Base-by-base conservation (phyloP, 192 early-diverging fungal genomes). In the Rhizophagus clarus region DNA sequence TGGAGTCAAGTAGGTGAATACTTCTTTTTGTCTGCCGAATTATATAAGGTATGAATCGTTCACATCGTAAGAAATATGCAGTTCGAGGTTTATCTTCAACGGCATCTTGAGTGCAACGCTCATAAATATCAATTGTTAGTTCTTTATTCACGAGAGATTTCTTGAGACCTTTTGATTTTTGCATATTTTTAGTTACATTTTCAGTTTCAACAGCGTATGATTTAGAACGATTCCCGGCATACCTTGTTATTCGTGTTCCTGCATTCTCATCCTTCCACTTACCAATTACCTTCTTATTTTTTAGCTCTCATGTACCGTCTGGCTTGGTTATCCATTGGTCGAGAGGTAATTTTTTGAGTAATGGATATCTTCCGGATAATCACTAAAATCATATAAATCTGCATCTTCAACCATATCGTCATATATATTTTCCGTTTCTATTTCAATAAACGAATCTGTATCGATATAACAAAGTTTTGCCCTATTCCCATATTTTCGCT, bases 1-100 rank as follows among this genome's bases (percentile, higher is more conserved):
- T 72, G n/a, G 70, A 40, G 37, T 72, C 70, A 40, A 72, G 29
- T 15, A 34, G 70, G 37, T 72, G 7, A 8, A 47, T 47, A 40
- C 70, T n/a, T 72, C 37, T 72, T 20, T 37, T 37, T 37, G 34
- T 37, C 34, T 37, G 34, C 2, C 34, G 2, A 5, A 37, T 37
- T 37, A 37, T 37, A 37, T 37, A 37, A 3, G 5, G 5, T 3
- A 37, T 5, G 34, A 37, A 37, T 3, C 5, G 34, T 5, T 37
- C 5, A 37, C 34, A 37, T 37, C 34, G 5, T 37, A 37, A 37
- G 34, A 37, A 37, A 5, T 37, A 3, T 37, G 34, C 34, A 37
- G 34, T 37, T 37, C 34, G 34, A 37, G 34, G 5, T 5, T 37
- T 37, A 37, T 37, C 34, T 5, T 37, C 5, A 3, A 37, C 34